Conservation (phyloP, 306 rosid species). For the Pachyrhizus erosus region DNA sequence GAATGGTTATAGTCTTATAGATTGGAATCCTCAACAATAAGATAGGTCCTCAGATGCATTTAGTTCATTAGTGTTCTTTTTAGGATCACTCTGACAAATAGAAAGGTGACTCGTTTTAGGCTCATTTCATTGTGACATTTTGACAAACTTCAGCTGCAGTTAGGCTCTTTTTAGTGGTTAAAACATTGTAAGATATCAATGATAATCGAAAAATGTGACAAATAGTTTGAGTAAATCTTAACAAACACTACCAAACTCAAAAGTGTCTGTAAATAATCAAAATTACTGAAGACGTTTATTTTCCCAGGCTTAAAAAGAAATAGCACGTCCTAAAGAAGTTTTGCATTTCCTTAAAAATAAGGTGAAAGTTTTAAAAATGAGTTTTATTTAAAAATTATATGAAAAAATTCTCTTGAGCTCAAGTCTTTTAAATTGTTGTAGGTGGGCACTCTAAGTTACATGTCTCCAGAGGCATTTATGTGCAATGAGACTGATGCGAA, state of each 20-base stretch:
- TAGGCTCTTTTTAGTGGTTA: neutral
- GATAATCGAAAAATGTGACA: neutral
- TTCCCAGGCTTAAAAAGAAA: neutral
- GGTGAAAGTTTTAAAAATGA: neutral
- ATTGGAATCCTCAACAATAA: neutral
- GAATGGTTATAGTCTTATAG: neutral
- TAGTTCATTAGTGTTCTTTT: too few species aligned
- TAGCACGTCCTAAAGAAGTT: neutral
- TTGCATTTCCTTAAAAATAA: neutral
- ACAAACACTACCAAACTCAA: neutral
- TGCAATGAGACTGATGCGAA: conserved; percentile 87
- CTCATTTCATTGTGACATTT: too few species aligned
- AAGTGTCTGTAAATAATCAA: too few species aligned
- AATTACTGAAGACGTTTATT: neutral
- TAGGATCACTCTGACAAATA: too few species aligned
- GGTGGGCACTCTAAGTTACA: conserved; percentile 93
- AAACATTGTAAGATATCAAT: neutral
- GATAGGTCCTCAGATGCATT: conserved; percentile 9
- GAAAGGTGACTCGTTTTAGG: too few species aligned
- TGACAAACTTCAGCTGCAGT: too few species aligned
- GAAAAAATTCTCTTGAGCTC: too few species aligned
- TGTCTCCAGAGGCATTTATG: conserved; percentile 96
- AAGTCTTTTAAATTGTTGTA: conserved; percentile 37
- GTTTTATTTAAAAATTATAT: neutral
- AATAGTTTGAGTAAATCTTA: neutral